These are phyloP conservation scores for Eucalyptus sp. DNA, from an alignment of 345 rosid species.

Conservation along the genomic window DNA sequence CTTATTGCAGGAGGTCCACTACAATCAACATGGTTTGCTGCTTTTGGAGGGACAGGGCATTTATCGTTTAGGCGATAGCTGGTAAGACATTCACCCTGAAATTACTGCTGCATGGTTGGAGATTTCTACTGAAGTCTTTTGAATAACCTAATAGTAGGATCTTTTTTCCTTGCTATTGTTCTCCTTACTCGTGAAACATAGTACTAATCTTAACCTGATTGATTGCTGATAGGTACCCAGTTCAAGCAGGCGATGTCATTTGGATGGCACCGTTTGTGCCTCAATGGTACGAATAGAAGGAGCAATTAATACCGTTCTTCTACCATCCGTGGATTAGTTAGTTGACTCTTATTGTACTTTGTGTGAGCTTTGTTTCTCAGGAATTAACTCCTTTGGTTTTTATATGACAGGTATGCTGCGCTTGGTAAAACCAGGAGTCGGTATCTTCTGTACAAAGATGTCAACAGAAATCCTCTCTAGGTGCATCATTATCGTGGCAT, in stretches of 20 bases:
- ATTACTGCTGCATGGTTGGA: neutral
- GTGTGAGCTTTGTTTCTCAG: neutral
- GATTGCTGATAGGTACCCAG: constrained; percentile 56
- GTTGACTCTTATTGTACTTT: neutral
- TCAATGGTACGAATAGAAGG: constrained; percentile 51
- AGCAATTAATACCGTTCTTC: neutral
- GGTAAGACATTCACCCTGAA: constrained; percentile 24
- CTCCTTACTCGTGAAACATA: neutral
- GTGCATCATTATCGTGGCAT: neutral
- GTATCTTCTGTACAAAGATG: constrained; percentile 80
- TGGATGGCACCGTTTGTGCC: constrained; percentile 99
- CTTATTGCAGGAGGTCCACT: constrained; percentile 71
- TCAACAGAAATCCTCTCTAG: constrained; percentile 53
- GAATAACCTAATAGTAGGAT: neutral
- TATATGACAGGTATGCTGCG: constrained; percentile 65
- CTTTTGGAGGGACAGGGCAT: constrained; percentile 92
- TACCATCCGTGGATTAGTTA: neutral
- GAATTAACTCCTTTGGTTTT: neutral
- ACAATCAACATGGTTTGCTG: constrained; percentile 89
- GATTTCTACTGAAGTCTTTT: neutral
- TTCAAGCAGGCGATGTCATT: constrained; percentile 88
- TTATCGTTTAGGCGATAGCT: constrained; percentile 80
- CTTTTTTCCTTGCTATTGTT: neutral
- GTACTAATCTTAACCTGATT: neutral
- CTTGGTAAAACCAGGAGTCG: constrained; percentile 59